A percentile compares a stretch with the other conserved stretches of the same genome.
Conservation (phyloP, 805 yeast genomes). For the Pichia ethanolica region DNA sequence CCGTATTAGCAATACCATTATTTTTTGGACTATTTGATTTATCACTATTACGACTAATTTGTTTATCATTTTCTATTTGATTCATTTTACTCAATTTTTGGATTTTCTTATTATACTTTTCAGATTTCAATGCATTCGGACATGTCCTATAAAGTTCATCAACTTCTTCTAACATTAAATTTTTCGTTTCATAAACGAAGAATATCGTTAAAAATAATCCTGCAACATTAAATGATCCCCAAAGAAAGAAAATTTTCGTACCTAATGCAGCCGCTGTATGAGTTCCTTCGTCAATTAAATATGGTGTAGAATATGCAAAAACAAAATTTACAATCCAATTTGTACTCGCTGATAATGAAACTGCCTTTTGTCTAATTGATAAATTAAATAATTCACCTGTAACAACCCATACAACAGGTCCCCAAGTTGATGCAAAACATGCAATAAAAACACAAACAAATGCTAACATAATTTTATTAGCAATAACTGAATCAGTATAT, state of each 20-base stretch:
- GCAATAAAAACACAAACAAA: conserved; percentile 70
- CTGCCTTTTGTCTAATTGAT: conserved; percentile 70
- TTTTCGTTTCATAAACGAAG: conserved; percentile 72
- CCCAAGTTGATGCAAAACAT: conserved; percentile 77
- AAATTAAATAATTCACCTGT: conserved; percentile 61
- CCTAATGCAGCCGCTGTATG: conserved; percentile 68
- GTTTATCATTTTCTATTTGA: neutral
- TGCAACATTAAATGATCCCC: conserved; percentile 64
- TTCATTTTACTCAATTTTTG: neutral
- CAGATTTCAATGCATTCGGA: conserved; percentile 44
- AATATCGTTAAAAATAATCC: conserved; percentile 59
- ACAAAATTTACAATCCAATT: conserved; percentile 76
- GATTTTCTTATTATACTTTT: conserved; percentile 11
- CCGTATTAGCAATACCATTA: neutral
- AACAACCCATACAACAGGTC: conserved; percentile 72
- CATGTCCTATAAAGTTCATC: conserved; percentile 66
- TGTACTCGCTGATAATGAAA: conserved; percentile 67
- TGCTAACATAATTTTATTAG: conserved; percentile 48
- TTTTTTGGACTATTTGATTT: neutral
- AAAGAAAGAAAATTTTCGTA: conserved; percentile 64
- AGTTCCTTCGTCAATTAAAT: conserved; percentile 57
- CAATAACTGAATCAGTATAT: conserved; percentile 37
- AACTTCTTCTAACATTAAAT: conserved; percentile 72
- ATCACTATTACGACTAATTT: neutral
- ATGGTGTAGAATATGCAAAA: conserved; percentile 71